Percentiles rank a stretch among this genome's conserved stretches.
Evolutionary conservation across 2,329 filamentous ascomycete genomes (phyloP).

Genomic region (Hyphodiscus sp.): DNA sequence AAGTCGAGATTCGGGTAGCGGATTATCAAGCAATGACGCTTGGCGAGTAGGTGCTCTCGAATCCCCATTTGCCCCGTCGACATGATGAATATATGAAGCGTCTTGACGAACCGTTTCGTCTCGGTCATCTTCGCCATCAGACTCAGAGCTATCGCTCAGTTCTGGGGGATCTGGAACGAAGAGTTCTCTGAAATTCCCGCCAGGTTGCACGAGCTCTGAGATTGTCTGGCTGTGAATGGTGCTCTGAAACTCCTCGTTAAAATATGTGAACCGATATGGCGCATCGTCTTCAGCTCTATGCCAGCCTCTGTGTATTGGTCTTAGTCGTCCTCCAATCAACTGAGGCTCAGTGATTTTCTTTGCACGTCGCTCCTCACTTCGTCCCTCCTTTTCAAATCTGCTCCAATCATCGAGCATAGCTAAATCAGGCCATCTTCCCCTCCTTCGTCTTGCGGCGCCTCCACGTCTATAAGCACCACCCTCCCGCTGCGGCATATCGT

Average conservation of each 20-base stretch:
- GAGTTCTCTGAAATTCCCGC: constrained; percentile 75
- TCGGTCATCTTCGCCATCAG: constrained; percentile 57
- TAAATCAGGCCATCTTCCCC: constrained; percentile 80
- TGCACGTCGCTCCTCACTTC: constrained; percentile 72
- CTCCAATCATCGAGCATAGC: constrained; percentile 83
- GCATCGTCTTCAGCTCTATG: constrained; percentile 82
- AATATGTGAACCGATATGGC: constrained; percentile 95
- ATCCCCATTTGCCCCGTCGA: constrained; percentile 33
- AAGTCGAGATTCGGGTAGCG: constrained; percentile 16
- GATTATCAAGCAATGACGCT: constrained; percentile 22
- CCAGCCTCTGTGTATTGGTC: constrained; percentile 76
- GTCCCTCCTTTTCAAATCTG: constrained; percentile 79
- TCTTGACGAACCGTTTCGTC: constrained; percentile 22
- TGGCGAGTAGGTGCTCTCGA: constrained; percentile 40
- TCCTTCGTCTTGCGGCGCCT: constrained; percentile 42
- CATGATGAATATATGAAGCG: constrained; percentile 26
- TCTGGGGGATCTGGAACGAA: constrained; percentile 83
- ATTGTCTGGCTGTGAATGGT: constrained; percentile 96
- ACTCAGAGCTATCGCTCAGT: constrained; percentile 62
- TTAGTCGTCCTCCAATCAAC: constrained; percentile 80
- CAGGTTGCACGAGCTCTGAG: constrained; percentile 83
- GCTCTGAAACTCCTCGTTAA: constrained; percentile 93
- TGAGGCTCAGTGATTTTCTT: constrained; percentile 94
- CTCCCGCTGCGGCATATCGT: constrained; percentile 53
- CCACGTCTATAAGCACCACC: constrained; percentile 31